Conservation (phyloP, 805 yeast species). For the Ogataea nonfermentans region DNA sequence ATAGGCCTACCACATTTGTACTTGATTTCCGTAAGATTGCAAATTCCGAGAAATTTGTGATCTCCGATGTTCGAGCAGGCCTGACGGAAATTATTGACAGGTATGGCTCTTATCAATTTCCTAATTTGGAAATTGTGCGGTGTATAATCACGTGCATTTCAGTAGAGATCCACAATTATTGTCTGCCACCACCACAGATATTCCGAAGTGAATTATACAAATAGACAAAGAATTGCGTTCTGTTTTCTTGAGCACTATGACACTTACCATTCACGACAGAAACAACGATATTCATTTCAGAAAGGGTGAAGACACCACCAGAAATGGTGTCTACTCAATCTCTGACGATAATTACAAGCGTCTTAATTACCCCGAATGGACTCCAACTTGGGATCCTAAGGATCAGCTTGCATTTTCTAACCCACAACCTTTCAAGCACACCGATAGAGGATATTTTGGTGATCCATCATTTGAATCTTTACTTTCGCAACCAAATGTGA, state of each 20-base stretch:
- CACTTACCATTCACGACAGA: constrained; percentile 17
- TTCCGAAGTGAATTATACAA: not conserved
- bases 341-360: constrained; percentile 39
- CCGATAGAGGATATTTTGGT: constrained; percentile 68
- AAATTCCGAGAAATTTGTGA: too few species aligned
- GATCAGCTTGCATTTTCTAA: constrained; percentile 39
- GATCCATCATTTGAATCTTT: constrained; percentile 54
- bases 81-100: too few species aligned
- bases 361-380: constrained; percentile 50
- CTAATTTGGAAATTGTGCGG: not conserved
- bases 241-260: too few species aligned
- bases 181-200: constrained; percentile 10
- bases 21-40: too few species aligned
- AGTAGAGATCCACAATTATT: constrained; percentile 3
- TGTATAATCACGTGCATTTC: constrained; percentile 2
- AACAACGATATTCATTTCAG: constrained; percentile 44
- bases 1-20: too few species aligned
- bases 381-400: constrained; percentile 68
- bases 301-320: constrained; percentile 49
- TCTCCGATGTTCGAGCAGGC: too few species aligned
- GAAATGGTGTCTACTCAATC: constrained; percentile 47
- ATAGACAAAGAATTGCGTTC: too few species aligned
- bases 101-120: not conserved
- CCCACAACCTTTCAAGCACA: constrained; percentile 50
- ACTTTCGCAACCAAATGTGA: constrained; percentile 33